phyloP scores from a whole-genome alignment of 148 eudicot genomes.

The Vaccinium darrowii region DNA sequence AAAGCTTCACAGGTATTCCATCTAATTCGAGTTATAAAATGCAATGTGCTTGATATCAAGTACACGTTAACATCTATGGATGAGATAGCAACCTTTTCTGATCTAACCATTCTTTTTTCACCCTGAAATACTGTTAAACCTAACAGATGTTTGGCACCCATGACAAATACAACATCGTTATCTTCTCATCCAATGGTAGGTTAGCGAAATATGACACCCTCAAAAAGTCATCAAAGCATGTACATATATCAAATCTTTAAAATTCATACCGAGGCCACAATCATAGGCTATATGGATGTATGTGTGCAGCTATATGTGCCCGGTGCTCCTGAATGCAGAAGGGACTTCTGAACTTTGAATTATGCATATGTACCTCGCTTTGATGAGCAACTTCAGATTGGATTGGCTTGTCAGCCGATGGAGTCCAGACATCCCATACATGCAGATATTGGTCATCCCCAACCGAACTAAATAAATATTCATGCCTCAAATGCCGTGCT shows the following conservation, averaged over 20 bases:
- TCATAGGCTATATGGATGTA: not conserved
- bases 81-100: not conserved
- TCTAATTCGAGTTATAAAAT: not conserved
- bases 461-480: constrained; percentile 68
- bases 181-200: constrained; percentile 5
- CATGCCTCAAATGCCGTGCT: constrained; percentile 76
- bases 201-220: not conserved
- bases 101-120: not conserved
- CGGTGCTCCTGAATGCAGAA: not conserved
- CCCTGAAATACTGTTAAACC: not conserved
- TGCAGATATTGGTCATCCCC: constrained; percentile 69
- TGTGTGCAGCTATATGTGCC: not conserved
- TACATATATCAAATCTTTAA: not conserved
- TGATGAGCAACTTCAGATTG: constrained; percentile 87
- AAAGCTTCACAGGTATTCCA: not conserved
- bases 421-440: constrained; percentile 81
- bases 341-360: not conserved
- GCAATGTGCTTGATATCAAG: not conserved
- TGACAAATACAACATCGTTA: not conserved
- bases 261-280: not conserved
- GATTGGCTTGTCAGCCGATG: constrained; percentile 64
- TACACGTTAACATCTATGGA: not conserved
- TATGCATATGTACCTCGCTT: constrained; percentile 56
- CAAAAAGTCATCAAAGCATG: not conserved
- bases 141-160: not conserved